Evolutionary conservation across 176 grass and related monocot genomes (phyloP).

Genomic region (Chrysopogon serrulatus): DNA sequence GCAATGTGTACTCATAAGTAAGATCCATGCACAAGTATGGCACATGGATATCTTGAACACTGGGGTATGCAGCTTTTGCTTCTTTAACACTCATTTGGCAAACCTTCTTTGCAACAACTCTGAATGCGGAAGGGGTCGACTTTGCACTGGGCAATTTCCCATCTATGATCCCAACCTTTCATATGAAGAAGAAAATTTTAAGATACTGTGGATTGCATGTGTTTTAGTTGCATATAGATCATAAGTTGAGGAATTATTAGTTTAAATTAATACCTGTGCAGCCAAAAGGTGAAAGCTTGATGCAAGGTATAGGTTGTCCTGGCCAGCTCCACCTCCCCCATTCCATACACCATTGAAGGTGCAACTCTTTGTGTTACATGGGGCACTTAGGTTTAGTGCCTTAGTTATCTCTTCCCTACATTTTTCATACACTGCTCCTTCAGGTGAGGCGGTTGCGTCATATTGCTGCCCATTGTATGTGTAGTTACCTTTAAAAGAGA

Average conservation of each 20-base stretch:
- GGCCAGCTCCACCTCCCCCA: background rate
- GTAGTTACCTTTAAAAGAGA: background rate
- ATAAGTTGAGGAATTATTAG: background rate
- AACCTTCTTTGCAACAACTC: background rate
- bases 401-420: background rate
- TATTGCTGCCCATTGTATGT: background rate
- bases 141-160: background rate
- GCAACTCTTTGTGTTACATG: background rate
- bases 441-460: background rate
- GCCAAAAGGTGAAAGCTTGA: background rate
- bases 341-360: background rate
- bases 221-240: background rate
- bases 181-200: background rate
- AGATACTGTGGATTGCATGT: background rate
- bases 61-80: background rate
- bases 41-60: background rate
- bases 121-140: slow-evolving; percentile 18
- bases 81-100: slow-evolving; percentile 3
- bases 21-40: slow-evolving; percentile 57
- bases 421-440: background rate
- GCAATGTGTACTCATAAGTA: slow-evolving; percentile 44
- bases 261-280: background rate
- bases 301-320: background rate
- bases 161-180: slow-evolving; percentile 13
- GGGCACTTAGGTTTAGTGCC: background rate